Conservation (phyloP, 2,329 filamentous ascomycete species). For the Ambrosiella xylebori region DNA sequence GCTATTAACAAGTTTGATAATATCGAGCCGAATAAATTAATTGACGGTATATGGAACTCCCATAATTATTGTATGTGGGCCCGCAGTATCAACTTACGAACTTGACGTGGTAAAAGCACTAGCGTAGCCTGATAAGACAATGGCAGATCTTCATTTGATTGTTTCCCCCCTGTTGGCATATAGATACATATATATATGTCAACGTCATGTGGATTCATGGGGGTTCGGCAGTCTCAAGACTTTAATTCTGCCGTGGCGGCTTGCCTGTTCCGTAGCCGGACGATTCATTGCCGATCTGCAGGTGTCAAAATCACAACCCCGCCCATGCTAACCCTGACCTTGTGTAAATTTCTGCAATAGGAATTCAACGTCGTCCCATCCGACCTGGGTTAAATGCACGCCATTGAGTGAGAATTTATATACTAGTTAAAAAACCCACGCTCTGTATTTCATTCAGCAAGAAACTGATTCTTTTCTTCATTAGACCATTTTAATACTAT, state of each 20-base stretch:
- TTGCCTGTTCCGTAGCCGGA: not conserved
- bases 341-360: conserved; percentile 5
- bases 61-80: too few species aligned
- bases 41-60: too few species aligned
- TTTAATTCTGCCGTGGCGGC: not conserved
- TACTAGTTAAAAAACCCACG: not conserved
- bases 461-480: not conserved
- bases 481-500: not conserved
- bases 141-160: not conserved
- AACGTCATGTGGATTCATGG: not conserved
- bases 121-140: not conserved
- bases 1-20: not conserved
- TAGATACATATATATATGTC: not conserved
- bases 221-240: not conserved
- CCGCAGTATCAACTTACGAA: too few species aligned
- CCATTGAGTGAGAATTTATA: not conserved
- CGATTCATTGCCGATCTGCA: not conserved
- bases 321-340: not conserved
- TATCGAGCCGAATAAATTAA: not conserved
- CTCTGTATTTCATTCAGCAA: not conserved
- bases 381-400: not conserved
- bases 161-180: not conserved
- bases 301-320: not conserved
- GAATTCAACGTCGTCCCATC: not conserved
- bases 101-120: not conserved